Base-by-base conservation (phyloP, 2,329 filamentous ascomycete genomes). In the Scolecobasidium constrictum region DNA sequence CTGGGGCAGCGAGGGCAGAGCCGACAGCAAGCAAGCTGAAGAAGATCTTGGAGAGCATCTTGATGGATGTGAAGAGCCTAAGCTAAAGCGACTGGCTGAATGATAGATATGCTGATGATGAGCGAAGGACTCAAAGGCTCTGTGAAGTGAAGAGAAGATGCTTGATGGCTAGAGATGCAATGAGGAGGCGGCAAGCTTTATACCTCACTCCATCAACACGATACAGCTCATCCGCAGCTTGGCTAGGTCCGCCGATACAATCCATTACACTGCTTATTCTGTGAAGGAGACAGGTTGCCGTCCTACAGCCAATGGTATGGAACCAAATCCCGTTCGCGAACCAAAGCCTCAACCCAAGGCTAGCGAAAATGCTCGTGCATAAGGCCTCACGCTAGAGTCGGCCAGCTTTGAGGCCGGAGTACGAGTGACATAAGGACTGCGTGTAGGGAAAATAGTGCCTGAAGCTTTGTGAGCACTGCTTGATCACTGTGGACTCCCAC, bases 11-110 rank as follows among this genome's bases (percentile, higher is more conserved):
- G 11, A 42, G 26, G 16, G 20, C 28, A n/a, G 39, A 33, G 26
- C 23, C 21, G 31, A 28, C 39, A 20, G 39, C 26, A 17, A 35
- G 26, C 13, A 31, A 16, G 18, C 23, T 35, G 39, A 42, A 13
- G 28, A 42, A 42, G 39, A 35, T 35, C 11, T 18, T 34, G 23
- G 26, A 42, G 21, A 42, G 28, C 39, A 42, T 42, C 20, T 15
- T 42, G n/a, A 38, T 19, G 26, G 9, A n/a, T 7, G 26, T 31
- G 26, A 31, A 31, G 26, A 31, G 26, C 26, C n/a, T 31, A n/a
- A n/a, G n/a, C n/a, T n/a, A n/a, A n/a, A n/a, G n/a, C n/a, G n/a
- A n/a, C n/a, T n/a, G n/a, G n/a, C n/a, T n/a, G n/a, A n/a, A n/a
- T n/a, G n/a, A n/a, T n/a, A n/a, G n/a, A n/a, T n/a, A n/a, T n/a